These are phyloP conservation scores for Lecanicillium sp. DNA, from an alignment of 2,329 filamentous ascomycete species.

Conservation along the genomic window DNA sequence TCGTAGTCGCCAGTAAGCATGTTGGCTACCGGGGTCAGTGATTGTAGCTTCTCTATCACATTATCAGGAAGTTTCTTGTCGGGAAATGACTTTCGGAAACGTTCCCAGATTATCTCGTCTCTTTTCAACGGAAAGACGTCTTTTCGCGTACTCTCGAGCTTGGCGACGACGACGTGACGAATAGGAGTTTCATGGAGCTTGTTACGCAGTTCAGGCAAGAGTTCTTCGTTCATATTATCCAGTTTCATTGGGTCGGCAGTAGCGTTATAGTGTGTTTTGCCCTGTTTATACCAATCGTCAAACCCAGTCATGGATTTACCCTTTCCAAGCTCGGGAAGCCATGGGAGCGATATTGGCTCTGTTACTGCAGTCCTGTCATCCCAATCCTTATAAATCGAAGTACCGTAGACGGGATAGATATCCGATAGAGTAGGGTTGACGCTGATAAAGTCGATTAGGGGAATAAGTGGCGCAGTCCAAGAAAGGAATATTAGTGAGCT, in stretches of 20 bases:
- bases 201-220: slow-evolving; percentile 18
- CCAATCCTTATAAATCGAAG: background rate
- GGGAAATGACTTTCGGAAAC: slow-evolving; percentile 22
- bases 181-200: slow-evolving; percentile 23
- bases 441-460: slow-evolving; percentile 23
- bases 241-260: slow-evolving; percentile 28
- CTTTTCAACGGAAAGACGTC: slow-evolving; percentile 37
- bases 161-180: slow-evolving; percentile 32
- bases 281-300: slow-evolving; percentile 30
- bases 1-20: slow-evolving; percentile 25
- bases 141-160: slow-evolving; percentile 34
- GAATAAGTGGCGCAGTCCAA: slow-evolving; percentile 23
- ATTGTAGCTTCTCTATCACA: slow-evolving; percentile 17
- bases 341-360: background rate
- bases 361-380: background rate
- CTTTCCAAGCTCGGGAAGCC: slow-evolving; percentile 40
- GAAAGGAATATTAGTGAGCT: slow-evolving; percentile 23
- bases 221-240: slow-evolving; percentile 25
- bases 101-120: slow-evolving; percentile 26
- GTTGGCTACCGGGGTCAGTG: slow-evolving; percentile 22
- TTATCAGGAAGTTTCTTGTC: slow-evolving; percentile 22
- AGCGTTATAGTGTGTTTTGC: slow-evolving; percentile 22
- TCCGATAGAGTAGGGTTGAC: background rate
- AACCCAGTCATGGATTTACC: slow-evolving; percentile 8
- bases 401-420: background rate